A percentile compares a stretch with the other conserved stretches of the same genome.
Conservation (phyloP, 805 yeast genomes). For the Teunomyces pallodes region DNA sequence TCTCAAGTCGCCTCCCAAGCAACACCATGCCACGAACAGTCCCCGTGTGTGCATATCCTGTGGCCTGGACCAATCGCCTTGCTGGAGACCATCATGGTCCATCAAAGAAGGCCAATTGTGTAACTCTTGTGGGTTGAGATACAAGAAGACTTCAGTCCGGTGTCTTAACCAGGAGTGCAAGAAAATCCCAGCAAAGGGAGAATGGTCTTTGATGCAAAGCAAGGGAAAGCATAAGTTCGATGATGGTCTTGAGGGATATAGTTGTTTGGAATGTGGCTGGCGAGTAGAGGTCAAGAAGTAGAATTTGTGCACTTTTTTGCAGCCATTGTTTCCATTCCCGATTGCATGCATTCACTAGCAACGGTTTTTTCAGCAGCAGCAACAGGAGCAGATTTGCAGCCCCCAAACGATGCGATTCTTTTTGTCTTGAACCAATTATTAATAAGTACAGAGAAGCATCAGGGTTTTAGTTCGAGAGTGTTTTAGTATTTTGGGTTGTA, state of each 20-base stretch:
- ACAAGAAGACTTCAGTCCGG: conserved; percentile 90
- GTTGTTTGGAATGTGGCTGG: conserved; percentile 43
- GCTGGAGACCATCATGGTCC: conserved; percentile 99
- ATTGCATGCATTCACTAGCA: background rate
- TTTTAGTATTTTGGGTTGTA: background rate
- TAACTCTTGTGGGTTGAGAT: conserved; percentile 92
- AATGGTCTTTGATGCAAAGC: conserved; percentile 82
- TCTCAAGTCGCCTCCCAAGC: conserved; percentile 29
- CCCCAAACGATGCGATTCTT: background rate
- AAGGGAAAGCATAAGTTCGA: conserved; percentile 50
- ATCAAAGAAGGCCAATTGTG: conserved; percentile 89
- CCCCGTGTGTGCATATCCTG: conserved; percentile 82
- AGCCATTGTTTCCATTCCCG: background rate
- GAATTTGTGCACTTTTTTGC: background rate
- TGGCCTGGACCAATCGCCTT: conserved; percentile 86
- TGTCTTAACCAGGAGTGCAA: conserved; percentile 75
- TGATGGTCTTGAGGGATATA: conserved; percentile 38
- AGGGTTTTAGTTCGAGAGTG: background rate
- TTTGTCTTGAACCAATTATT: background rate
- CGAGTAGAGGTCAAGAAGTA: conserved; percentile 37
- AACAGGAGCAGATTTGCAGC: background rate
- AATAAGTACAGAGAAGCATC: background rate
- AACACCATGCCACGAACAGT: conserved; percentile 19
- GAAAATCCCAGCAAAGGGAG: conserved; percentile 94
- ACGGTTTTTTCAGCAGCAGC: background rate